Conservation (phyloP, 306 rosid genomes). For the Phaseolus lunatus region DNA sequence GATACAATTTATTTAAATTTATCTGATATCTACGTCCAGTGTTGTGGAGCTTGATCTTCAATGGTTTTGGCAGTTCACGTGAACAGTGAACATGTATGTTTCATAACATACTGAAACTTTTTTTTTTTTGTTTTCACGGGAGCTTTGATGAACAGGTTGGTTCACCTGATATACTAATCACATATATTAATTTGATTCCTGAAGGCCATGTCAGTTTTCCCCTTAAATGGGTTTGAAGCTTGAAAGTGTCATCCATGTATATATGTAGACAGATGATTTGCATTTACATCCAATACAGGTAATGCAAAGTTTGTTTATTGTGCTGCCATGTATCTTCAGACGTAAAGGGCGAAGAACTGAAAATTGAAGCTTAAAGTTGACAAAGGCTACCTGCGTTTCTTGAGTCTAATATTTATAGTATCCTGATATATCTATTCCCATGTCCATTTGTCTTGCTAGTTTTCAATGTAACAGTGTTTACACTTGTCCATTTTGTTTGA, state of each 20-base stretch:
- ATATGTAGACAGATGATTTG: slow-evolving; percentile 1
- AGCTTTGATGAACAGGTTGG: not conserved
- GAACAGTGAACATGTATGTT: slow-evolving; percentile 7
- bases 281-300: slow-evolving; percentile 36
- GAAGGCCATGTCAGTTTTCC: not conserved
- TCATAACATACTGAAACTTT: not conserved
- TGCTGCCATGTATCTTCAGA: slow-evolving; percentile 26
- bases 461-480: slow-evolving; percentile 26
- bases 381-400: not conserved
- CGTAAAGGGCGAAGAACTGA: slow-evolving; percentile 15
- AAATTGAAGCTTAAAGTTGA: slow-evolving; percentile 36
- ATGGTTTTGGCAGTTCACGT: slow-evolving; percentile 30
- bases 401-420: slow-evolving; percentile 32
- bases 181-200: not conserved
- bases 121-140: not conserved
- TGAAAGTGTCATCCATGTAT: not conserved
- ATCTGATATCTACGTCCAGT: slow-evolving; percentile 15
- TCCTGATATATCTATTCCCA: slow-evolving; percentile 7
- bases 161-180: slow-evolving; percentile 16
- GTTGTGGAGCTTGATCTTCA: slow-evolving; percentile 1
- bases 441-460: slow-evolving; percentile 27
- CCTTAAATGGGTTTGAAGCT: not conserved
- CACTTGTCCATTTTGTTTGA: not conserved
- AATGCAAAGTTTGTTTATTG: slow-evolving; percentile 11
- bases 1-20: not conserved